A percentile compares a stretch with the other conserved stretches of the same genome.
phyloP scores from a whole-genome alignment of 179 eudicot species.

The Corrigiola litoralis region DNA sequence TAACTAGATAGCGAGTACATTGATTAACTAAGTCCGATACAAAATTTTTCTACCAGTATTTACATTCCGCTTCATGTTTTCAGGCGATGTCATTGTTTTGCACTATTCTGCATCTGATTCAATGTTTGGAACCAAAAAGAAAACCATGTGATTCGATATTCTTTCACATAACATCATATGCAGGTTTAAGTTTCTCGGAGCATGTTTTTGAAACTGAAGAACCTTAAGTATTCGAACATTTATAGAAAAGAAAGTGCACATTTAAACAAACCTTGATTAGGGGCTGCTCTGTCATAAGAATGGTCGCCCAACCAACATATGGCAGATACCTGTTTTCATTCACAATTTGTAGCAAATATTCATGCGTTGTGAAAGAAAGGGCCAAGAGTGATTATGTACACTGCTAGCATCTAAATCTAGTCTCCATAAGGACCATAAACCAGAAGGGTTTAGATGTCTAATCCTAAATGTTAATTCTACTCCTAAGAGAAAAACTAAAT shows the following conservation, averaged over 20 bases:
- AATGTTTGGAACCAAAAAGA: no score
- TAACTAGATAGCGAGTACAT: neutral
- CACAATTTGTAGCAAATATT: neutral
- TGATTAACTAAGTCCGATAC: no score
- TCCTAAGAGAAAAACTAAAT: no score
- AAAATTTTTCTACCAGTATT: no score
- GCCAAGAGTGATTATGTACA: neutral
- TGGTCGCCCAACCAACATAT: conserved; percentile 78
- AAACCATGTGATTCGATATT: neutral
- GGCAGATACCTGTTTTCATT: conserved; percentile 57
- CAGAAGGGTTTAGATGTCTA: no score
- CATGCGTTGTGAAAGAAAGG: neutral
- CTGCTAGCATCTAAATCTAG: neutral
- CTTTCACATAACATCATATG: neutral
- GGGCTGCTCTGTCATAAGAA: conserved; percentile 76
- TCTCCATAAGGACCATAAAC: no score
- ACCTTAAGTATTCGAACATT: neutral
- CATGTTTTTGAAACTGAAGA: neutral
- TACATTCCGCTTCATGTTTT: no score
- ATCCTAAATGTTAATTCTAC: no score
- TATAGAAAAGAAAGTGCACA: neutral
- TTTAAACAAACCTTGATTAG: conserved; percentile 53
- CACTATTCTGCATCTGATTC: no score
- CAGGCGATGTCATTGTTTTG: no score
- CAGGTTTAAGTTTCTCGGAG: no score